Base-by-base conservation (phyloP, 2,329 filamentous ascomycete genomes). In the Cladosporium sp. region DNA sequence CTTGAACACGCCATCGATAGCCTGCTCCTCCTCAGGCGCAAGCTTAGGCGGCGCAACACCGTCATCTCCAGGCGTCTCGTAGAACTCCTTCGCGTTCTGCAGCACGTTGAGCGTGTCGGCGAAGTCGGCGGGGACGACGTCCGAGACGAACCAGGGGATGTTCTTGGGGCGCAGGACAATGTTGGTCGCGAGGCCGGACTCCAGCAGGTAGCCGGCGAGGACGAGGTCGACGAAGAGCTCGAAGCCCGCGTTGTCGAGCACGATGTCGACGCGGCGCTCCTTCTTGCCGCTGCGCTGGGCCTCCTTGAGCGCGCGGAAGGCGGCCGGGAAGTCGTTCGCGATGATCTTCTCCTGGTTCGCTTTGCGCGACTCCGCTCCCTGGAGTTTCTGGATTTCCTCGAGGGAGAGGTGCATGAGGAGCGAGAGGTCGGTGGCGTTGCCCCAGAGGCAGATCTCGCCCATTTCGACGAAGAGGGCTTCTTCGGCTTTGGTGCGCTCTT, bases 131-230 rank as follows among this genome's bases (percentile, higher is more conserved):
- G 92, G 91, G 9, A 95, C 72, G 3, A 97, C 93, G 64, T 98
- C 93, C 1, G 90, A 96, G 44, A 98, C 93, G 67, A 97, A 98
- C 93, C 93, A 98, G 1, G 93, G 93, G 54, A 98, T 91, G 18
- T 84, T 85, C 74, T 98, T 98, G 48, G 93, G 91, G 65, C 95
- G 91, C 9, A 98, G 79, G 16, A 97, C 84, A 11, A 98, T 79
- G 19, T 83, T 83, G 0, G 91, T 96, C 0, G 93, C 93, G 5
- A 98, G 81, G 0, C 86, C 88, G 0, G 89, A 79, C 0, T 89
- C 84, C 6, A 98, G 78, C 11, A 98, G 78, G 67, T 95, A 98
- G 1, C 91, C 92, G 0, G 89, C 91, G 2, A 98, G 79, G 53
- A 97, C 84, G 9, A 98, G 79, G 66, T 98, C 93, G 59, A 97